Evolutionary conservation across 768 basidiomycete genomes (phyloP).

Genomic region (Dendrothele bispora): DNA sequence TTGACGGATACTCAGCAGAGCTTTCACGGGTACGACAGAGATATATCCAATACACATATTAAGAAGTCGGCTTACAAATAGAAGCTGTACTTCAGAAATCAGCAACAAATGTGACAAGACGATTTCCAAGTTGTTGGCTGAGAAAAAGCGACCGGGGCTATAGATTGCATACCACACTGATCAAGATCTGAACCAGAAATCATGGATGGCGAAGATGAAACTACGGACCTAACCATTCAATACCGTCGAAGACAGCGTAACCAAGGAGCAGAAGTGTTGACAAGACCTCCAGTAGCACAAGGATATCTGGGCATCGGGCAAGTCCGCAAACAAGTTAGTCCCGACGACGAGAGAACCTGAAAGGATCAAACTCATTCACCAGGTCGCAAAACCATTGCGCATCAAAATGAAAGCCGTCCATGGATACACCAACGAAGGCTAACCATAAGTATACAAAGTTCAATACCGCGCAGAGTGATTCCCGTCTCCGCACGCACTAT

Average conservation of each 20-base stretch:
- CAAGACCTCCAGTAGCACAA: conserved; percentile 7
- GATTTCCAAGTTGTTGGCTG: background rate
- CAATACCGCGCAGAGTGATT: conserved; percentile 10
- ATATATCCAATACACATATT: conserved; percentile 12
- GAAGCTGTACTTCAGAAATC: background rate
- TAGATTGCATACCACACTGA: background rate
- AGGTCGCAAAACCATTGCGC: conserved; percentile 5
- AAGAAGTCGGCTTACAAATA: conserved; percentile 1
- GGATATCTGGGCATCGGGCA: conserved; percentile 4
- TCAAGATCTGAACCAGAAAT: background rate
- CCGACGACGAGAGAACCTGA: conserved; percentile 12
- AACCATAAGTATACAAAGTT: conserved; percentile 10
- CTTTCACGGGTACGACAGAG: conserved; percentile 11
- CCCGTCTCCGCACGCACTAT: conserved; percentile 3
- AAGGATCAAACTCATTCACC: conserved; percentile 9
- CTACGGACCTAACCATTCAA: conserved; percentile 8
- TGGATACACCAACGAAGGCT: conserved; percentile 9
- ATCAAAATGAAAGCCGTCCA: conserved; percentile 16
- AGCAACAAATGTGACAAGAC: background rate
- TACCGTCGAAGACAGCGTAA: conserved; percentile 9
- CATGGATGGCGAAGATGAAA: background rate
- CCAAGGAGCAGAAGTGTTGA: conserved; percentile 9
- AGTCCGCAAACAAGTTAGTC: conserved; percentile 6
- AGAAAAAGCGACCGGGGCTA: background rate
- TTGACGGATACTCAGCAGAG: conserved; percentile 10